Base-by-base conservation (phyloP, 2,329 filamentous ascomycete genomes). In the Paraphaeosphaeria minitans region DNA sequence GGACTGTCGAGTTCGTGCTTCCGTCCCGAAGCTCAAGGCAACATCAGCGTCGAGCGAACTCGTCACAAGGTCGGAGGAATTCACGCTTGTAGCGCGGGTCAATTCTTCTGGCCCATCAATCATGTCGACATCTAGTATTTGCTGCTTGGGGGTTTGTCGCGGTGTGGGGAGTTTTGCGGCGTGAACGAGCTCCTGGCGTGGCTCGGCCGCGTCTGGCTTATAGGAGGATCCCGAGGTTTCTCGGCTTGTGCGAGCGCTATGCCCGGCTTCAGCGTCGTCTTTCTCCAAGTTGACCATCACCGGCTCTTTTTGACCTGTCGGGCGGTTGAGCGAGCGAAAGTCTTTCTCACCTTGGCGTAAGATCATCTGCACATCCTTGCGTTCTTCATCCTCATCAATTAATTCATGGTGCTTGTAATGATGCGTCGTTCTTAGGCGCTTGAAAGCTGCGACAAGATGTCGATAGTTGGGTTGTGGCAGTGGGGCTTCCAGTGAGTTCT, bases 391-490 rank as follows among this genome's bases (percentile, higher is more conserved):
- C 45, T 56, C 53, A 19, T 45, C n/a, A 19, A 46, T 50, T 29
- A 53, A 31, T n/a, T 14, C 39, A 9, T 35, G 22, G 3, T 51
- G 35, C 19, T 43, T 46, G 29, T 51, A 60, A 19, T 57, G 31
- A 3, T 19, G 37, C 13, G 58, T 57, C 16, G 42, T 29, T 22
- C n/a, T 54, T 2, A 57, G 39, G 7, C 49, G 19, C 13, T 12
- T 19, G 24, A 60, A 33, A 4, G 41, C 42, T 37, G 48, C 48
- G 14, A 33, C n/a, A 37, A 57, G 33, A 33, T 55, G 19, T 14
- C 46, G 21, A 14, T 46, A 51, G 29, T 56, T 39, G 13, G 58
- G 54, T 16, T 33, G 50, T n/a, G 54, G 50, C 21, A 60, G 14
- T 5, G 43, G 10, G 21, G 13, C 42, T 22, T 27, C n/a, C 8